These are phyloP conservation scores for Pseudogymnoascus sp. DNA, from an alignment of 2,329 filamentous ascomycete genomes.

Conservation along the genomic window DNA sequence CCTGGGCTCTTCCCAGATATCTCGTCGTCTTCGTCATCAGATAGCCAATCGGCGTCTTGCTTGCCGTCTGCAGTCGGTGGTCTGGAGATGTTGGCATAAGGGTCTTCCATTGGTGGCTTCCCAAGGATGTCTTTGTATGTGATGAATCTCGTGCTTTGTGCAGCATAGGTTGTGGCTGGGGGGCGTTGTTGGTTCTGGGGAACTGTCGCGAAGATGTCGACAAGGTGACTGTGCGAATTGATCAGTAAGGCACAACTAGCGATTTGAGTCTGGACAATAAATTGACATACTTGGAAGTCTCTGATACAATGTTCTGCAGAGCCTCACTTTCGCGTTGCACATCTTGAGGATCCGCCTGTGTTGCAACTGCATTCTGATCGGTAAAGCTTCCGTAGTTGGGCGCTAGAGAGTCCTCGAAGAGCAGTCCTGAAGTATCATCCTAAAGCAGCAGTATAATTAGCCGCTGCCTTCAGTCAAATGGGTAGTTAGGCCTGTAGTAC, in stretches of 20 bases:
- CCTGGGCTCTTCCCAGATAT: slow-evolving; percentile 22
- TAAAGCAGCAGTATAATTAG: slow-evolving; percentile 10
- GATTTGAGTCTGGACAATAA: slow-evolving; percentile 14
- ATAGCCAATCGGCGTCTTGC: slow-evolving; percentile 38
- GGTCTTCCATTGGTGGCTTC: slow-evolving; percentile 46
- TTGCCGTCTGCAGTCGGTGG: neutral
- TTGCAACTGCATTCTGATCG: slow-evolving; percentile 43
- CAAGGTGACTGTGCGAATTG: slow-evolving; percentile 47
- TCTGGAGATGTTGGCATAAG: slow-evolving; percentile 20
- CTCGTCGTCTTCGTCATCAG: slow-evolving; percentile 28
- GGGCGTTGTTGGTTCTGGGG: slow-evolving; percentile 40
- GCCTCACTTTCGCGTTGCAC: slow-evolving; percentile 58
- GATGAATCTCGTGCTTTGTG: slow-evolving; percentile 48
- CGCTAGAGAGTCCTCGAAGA: slow-evolving; percentile 54
- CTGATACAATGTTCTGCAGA: slow-evolving; percentile 55
- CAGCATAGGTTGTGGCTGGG: slow-evolving; percentile 36
- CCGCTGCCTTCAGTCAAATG: slow-evolving; percentile 11
- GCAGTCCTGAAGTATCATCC: slow-evolving; percentile 39
- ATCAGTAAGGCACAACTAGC: neutral
- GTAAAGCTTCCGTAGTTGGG: slow-evolving; percentile 58
- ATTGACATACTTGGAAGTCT: slow-evolving; percentile 52
- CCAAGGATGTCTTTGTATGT: slow-evolving; percentile 57
- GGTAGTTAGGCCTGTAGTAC: slow-evolving; percentile 17
- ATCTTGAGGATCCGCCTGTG: slow-evolving; percentile 54
- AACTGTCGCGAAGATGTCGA: slow-evolving; percentile 60